Conservation (phyloP, 2,329 filamentous ascomycete genomes). For the Helotiales sp. region DNA sequence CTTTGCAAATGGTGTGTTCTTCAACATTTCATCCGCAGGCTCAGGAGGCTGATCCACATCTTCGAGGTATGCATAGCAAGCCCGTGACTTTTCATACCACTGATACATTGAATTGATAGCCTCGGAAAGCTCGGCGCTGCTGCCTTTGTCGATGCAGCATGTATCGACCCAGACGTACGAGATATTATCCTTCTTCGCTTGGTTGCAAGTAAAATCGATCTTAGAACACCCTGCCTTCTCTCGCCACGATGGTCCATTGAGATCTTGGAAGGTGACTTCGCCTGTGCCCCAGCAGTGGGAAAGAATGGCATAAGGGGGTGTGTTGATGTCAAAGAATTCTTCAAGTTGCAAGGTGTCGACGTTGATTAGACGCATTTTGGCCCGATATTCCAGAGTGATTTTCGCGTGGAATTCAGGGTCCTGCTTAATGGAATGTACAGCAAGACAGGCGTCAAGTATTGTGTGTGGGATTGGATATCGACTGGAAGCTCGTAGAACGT, state of each 20-base stretch:
- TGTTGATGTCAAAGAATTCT: background rate
- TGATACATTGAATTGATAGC: background rate
- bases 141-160: background rate
- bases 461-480: no score
- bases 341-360: background rate
- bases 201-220: background rate
- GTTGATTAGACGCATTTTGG: background rate
- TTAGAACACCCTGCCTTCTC: background rate
- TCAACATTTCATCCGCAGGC: no score
- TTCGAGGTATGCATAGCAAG: background rate
- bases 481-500: no score
- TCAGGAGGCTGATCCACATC: background rate
- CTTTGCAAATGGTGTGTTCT: no score
- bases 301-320: background rate
- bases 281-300: background rate
- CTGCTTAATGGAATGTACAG: no score
- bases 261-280: background rate
- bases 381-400: background rate
- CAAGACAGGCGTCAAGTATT: no score
- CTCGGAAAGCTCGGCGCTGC: background rate
- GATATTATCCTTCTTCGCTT: background rate
- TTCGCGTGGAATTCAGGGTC: no score
- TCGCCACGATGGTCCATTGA: background rate
- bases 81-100: background rate
- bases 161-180: background rate